Percentiles rank a stretch among this genome's conserved stretches.
These are phyloP conservation scores for Phytophthora cajani DNA, from an alignment of 352 stramenopile species.

Conservation along the genomic window DNA sequence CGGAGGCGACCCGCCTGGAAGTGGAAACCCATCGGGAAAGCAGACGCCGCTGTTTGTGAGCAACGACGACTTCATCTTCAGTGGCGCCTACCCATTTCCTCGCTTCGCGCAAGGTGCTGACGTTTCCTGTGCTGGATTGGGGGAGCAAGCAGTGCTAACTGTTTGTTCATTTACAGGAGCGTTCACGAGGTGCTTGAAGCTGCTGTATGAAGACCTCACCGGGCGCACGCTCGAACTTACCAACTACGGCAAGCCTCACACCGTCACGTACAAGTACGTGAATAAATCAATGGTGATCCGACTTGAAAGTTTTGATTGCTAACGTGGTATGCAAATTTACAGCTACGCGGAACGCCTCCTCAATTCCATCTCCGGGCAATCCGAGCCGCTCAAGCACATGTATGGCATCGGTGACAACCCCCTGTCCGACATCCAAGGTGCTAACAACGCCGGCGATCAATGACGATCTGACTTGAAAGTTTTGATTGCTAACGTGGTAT, in stretches of 20 bases:
- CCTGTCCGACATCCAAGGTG: constrained; percentile 85
- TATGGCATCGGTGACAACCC: constrained; percentile 93
- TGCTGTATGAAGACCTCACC: constrained; percentile 77
- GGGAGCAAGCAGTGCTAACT: neutral
- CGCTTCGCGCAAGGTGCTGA: constrained; percentile 80
- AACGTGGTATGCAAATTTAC: constrained; percentile 1
- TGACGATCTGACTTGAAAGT: constrained; percentile 34
- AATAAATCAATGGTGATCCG: neutral
- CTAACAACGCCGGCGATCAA: constrained; percentile 80
- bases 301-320: neutral
- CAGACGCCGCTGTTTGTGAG: constrained; percentile 85
- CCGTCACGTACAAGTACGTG: constrained; percentile 83
- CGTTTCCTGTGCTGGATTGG: neutral
- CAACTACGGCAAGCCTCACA: constrained; percentile 87
- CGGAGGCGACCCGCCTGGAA: constrained; percentile 79
- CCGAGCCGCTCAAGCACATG: constrained; percentile 59
- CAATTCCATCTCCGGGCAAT: constrained; percentile 56
- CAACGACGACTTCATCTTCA: constrained; percentile 92
- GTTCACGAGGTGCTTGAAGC: constrained; percentile 78
- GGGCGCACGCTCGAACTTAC: constrained; percentile 71
- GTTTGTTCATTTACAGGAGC: constrained; percentile 40
- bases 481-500: neutral
- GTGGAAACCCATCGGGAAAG: constrained; percentile 46
- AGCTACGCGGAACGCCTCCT: constrained; percentile 79
- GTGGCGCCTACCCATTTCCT: constrained; percentile 79